phyloP scores from a whole-genome alignment of 768 basidiomycete genomes.

The Galerina marginata region DNA sequence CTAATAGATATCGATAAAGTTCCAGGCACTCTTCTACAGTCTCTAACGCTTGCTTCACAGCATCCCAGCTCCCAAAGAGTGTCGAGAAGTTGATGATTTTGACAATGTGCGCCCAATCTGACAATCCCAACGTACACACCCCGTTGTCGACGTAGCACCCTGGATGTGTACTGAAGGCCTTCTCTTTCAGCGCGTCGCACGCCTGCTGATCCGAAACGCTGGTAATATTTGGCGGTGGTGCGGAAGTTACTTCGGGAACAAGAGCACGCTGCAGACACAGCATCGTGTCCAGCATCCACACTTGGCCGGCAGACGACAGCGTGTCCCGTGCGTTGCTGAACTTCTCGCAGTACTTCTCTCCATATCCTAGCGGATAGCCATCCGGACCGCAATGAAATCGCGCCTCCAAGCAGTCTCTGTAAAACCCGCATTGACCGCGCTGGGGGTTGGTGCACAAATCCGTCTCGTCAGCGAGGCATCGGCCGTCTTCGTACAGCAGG shows the following conservation, averaged over 20 bases:
- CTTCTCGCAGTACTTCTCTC: conserved; percentile 43
- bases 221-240: not conserved
- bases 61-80: conserved; percentile 35
- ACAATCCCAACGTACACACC: conserved; percentile 41
- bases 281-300: conserved; percentile 52
- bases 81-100: conserved; percentile 40
- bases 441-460: conserved; percentile 36
- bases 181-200: conserved; percentile 39
- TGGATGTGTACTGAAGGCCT: conserved; percentile 48
- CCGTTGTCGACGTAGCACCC: conserved; percentile 46
- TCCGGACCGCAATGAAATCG: conserved; percentile 47
- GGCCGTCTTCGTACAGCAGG: too few relatives aligned
- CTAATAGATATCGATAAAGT: conserved; percentile 4
- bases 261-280: conserved; percentile 49
- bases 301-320: conserved; percentile 39
- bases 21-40: conserved; percentile 38
- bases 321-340: conserved; percentile 35
- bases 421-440: conserved; percentile 47
- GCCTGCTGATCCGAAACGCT: conserved; percentile 18
- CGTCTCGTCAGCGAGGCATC: not conserved
- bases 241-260: conserved; percentile 37
- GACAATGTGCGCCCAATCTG: conserved; percentile 43
- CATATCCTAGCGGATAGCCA: conserved; percentile 51
- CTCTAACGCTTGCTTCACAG: conserved; percentile 32
- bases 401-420: conserved; percentile 48